phyloP scores from a whole-genome alignment of 2,329 filamentous ascomycete genomes.

The Cytospora piceicola region DNA sequence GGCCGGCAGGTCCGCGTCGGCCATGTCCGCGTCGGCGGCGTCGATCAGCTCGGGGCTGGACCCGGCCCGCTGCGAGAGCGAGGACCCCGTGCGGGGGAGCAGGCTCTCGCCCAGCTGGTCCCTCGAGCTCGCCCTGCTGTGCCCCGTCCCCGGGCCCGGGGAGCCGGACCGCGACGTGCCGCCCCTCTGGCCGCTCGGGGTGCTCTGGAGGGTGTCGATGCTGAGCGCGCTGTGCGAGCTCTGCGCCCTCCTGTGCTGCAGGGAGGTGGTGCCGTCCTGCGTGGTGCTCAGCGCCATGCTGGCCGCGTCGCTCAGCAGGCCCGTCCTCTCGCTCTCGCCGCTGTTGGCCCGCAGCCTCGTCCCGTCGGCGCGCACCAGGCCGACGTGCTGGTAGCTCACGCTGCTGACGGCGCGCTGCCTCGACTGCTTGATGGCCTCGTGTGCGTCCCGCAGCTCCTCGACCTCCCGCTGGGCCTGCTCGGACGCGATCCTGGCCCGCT shows the following conservation, averaged over 20 bases:
- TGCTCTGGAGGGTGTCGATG: conserved; percentile 45
- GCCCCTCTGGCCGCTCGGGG: conserved; percentile 24
- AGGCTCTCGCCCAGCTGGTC: conserved; percentile 33
- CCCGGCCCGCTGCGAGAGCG: conserved; percentile 46
- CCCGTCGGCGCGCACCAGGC: conserved; percentile 77
- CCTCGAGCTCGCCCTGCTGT: conserved; percentile 50
- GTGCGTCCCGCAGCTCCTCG: conserved; percentile 60
- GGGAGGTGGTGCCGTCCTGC: conserved; percentile 27
- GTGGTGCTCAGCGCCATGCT: conserved; percentile 52
- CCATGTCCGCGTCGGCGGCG: conserved; percentile 49
- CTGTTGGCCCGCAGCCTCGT: conserved; percentile 75
- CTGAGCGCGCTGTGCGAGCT: conserved; percentile 62
- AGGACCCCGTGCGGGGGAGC: conserved; percentile 33
- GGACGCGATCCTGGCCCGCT: conserved; percentile 53
- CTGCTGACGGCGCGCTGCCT: conserved; percentile 72
- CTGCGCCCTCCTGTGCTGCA: conserved; percentile 48
- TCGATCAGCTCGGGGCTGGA: conserved; percentile 59
- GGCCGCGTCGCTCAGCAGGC: conserved; percentile 72
- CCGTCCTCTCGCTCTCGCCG: conserved; percentile 71
- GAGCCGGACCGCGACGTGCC: conserved; percentile 31
- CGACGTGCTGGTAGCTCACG: conserved; percentile 77
- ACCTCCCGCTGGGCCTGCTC: conserved; percentile 57
- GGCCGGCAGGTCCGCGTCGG: conserved; percentile 49
- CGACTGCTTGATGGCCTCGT: conserved; percentile 59
- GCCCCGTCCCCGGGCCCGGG: conserved; percentile 33